Evolutionary conservation across 2,329 filamentous ascomycete species (phyloP).

Genomic region (Ceratocystis papillata): DNA sequence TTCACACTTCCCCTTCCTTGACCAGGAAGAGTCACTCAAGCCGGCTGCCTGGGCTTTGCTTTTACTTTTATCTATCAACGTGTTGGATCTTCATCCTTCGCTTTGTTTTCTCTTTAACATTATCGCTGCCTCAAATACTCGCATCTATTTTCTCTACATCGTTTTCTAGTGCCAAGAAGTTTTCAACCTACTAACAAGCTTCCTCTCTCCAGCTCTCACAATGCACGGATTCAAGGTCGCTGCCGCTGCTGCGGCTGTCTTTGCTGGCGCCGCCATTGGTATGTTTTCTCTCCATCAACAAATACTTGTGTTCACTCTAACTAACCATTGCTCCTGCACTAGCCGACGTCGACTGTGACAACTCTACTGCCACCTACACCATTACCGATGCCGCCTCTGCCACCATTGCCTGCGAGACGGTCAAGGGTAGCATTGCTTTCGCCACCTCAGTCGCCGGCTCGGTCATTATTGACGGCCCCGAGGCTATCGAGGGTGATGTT

Average conservation of each 20-base stretch:
- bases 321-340: background rate
- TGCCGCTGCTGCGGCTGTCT: conserved; percentile 38
- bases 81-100: no score
- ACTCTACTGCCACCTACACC: conserved; percentile 36
- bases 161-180: background rate
- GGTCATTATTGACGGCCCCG: conserved; percentile 52
- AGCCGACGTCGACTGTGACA: conserved; percentile 27
- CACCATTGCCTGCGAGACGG: conserved; percentile 51
- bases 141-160: conserved; percentile 1
- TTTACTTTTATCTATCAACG: no score
- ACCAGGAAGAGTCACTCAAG: background rate
- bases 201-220: conserved; percentile 28
- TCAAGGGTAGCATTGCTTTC: conserved; percentile 46
- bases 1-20: background rate
- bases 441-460: conserved; percentile 37
- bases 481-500: conserved; percentile 47
- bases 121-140: background rate
- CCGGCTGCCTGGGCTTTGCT: background rate
- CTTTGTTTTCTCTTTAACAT: background rate
- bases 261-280: conserved; percentile 37
- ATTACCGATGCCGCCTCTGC: conserved; percentile 54
- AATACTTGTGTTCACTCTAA: no score
- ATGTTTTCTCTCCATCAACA: conserved; percentile 26
- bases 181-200: conserved; percentile 4
- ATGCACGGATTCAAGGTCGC: conserved; percentile 40